phyloP scores from a whole-genome alignment of 768 basidiomycete genomes.

The Sporobolomyces phaffii region DNA sequence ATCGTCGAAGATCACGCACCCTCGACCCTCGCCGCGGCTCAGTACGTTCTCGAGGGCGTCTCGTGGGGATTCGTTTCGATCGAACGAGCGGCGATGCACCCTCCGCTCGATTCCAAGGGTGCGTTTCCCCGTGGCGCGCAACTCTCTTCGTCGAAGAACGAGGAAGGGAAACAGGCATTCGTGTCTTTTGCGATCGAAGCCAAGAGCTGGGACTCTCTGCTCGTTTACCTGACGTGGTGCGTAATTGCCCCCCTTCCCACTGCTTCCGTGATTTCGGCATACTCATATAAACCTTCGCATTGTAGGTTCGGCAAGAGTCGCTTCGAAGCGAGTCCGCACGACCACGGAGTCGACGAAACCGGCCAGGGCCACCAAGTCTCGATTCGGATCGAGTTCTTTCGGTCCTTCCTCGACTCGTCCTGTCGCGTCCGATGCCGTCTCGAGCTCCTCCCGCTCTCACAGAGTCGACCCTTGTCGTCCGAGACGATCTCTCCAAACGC shows the following conservation, averaged over 20 bases:
- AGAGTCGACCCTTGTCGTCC: background rate
- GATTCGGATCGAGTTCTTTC: constrained; percentile 29
- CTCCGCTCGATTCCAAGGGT: constrained; percentile 21
- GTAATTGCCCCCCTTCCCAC: too few relatives aligned
- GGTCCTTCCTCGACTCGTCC: constrained; percentile 1
- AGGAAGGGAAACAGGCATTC: constrained; percentile 8
- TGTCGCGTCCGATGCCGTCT: constrained; percentile 17
- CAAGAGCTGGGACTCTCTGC: constrained; percentile 19
- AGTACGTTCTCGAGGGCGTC: constrained; percentile 10
- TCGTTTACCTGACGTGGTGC: constrained; percentile 32
- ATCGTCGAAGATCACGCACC: background rate
- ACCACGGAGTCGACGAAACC: constrained; percentile 22
- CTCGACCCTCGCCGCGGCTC: background rate
- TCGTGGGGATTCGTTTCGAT: constrained; percentile 28
- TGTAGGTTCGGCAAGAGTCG: constrained; percentile 23
- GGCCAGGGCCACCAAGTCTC: constrained; percentile 9
- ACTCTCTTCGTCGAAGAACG: background rate
- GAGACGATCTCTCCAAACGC: background rate
- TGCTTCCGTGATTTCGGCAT: too few relatives aligned
- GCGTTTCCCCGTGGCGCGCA: constrained; percentile 29
- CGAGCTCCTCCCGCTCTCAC: constrained; percentile 12
- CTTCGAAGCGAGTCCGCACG: constrained; percentile 29
- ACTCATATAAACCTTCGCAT: too few relatives aligned
- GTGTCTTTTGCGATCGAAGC: constrained; percentile 34
- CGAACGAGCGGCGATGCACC: background rate